Base-by-base conservation (phyloP, 805 yeast genomes). In the Starmerella bacillaris region DNA sequence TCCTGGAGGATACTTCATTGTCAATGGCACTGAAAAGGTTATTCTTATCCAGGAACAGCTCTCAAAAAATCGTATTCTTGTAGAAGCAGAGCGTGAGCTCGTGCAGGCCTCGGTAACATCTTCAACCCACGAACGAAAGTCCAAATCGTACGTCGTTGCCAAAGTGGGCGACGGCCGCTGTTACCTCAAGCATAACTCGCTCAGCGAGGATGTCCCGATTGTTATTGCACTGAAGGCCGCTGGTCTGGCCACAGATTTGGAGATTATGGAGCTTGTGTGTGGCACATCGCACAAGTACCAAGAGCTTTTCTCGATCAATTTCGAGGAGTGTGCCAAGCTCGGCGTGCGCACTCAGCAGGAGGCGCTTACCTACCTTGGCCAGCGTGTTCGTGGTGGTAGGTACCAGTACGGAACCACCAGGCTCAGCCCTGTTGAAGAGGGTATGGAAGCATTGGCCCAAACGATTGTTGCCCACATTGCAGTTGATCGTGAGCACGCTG, bases 101-200 rank as follows among this genome's bases (percentile, higher is more conserved):
- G 94, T 84, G 16, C 98, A 89, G 58, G 95, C 98, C 1, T 80
- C 94, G 0, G 99, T 89, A 14, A 89, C 98, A 0, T 82, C 95
- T 4, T 83, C 95, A 3, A 86, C 99, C 1, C 98, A 89, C 57
- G 99, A 89, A 59, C 72, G 98, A 58, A 92, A 86, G 55, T 86
- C 96, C 18, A 89, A 89, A 54, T 89, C 98, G 0, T 89, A 89
- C 51, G 94, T 89, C 27, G 74, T 89, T 27, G 78, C 95, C 22
- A 86, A 86, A 48, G 78, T 84, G 54, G 89, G 73, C 34, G 46
- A 42, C 34, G 21, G 32, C 27, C 78, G 74, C 45, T 80, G 89
- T 14, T 89, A 78, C 54, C 64, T 89, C 48, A 89, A 89, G 54
- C 98, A 89, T 59, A 89, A 89, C 59, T 86, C 96, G 40, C 78